Conservation (phyloP, 1,139 yeast genomes). For the Debaryomyces psychrophilus region DNA sequence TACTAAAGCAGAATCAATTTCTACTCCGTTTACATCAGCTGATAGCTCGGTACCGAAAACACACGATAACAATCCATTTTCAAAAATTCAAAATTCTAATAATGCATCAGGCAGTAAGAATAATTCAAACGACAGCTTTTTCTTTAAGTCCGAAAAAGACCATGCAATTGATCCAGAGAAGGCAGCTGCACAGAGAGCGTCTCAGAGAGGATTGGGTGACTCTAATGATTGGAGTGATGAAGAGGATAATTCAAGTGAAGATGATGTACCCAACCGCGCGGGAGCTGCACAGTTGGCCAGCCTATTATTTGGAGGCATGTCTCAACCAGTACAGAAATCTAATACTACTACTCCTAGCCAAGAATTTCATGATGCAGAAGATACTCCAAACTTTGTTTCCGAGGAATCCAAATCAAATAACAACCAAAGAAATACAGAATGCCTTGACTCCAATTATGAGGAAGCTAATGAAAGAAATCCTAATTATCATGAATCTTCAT, state of each 20-base stretch:
- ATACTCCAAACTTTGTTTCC: slow-evolving; percentile 29
- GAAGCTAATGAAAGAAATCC: background rate
- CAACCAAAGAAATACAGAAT: background rate
- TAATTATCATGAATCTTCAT: background rate
- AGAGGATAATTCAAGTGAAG: slow-evolving; percentile 56
- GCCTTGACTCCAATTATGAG: background rate
- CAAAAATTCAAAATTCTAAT: slow-evolving; percentile 25
- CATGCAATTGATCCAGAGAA: slow-evolving; percentile 52
- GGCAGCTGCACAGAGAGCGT: slow-evolving; percentile 64
- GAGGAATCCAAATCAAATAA: background rate
- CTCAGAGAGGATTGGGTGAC: slow-evolving; percentile 61
- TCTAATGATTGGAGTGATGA: slow-evolving; percentile 64
- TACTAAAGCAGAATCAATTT: background rate
- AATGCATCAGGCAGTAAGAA: slow-evolving; percentile 18
- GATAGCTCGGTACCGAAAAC: slow-evolving; percentile 15
- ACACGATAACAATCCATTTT: slow-evolving; percentile 45
- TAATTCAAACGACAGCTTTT: slow-evolving; percentile 40
- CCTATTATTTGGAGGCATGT: slow-evolving; percentile 64
- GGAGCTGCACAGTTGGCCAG: slow-evolving; percentile 69
- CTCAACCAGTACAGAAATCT: slow-evolving; percentile 40
- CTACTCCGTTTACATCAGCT: background rate
- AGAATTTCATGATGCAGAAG: slow-evolving; percentile 17
- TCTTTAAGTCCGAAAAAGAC: slow-evolving; percentile 48
- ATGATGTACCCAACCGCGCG: slow-evolving; percentile 49
- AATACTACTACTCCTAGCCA: slow-evolving; percentile 3